Evolutionary conservation across 2,329 filamentous ascomycete genomes (phyloP), one percentile per base, ranked within the genome.

Genomic region (Aspergillus sp.): DNA sequence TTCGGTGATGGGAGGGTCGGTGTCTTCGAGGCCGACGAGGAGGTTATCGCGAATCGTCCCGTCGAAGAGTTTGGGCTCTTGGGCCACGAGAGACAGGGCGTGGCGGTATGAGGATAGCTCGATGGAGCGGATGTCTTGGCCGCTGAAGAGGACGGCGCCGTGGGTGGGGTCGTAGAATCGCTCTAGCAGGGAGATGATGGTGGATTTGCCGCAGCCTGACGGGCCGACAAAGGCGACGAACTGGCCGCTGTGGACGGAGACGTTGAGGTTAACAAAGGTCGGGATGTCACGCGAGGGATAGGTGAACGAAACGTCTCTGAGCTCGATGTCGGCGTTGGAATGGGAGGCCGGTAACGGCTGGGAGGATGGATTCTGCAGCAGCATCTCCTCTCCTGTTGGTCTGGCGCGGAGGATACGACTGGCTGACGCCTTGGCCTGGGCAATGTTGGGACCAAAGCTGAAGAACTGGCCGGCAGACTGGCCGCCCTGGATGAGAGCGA

Each of bases 391-490:
- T 36, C 4, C 36, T 19, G 19, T 19, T 19, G 19, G 19, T 19
- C 19, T 19, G 19, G 19, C 19, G 19, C 19, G 2, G 19, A 19
- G 19, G 19, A 19, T 19, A 19, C 19, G 19, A 19, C 19, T 19
- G 19, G 19, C 19, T 4, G 19, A 19, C 19, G 19, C 19, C 19
- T 19, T 19, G 19, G 19, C 19, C 19, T 19, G 66, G 0, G 66
- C 65, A 31, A 71, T 60, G 42, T 64, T 86, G 6, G 82, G 80
- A 0, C 79, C 79, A 51, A 86, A 85, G 34, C 78, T 79, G 49
- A 89, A 79, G 44, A 82, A 80, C 48, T 84, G 77, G 1, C 83
- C 85, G 0, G 83, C 82, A 0, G 74, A 72, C 61, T 89, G 82
- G 6, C 81, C 82, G 1, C 83, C 83, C 50, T 86, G 78, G 27